Evolutionary conservation across 768 basidiomycete genomes (phyloP).

Genomic region (Lanmaoa pseudosensibilis): DNA sequence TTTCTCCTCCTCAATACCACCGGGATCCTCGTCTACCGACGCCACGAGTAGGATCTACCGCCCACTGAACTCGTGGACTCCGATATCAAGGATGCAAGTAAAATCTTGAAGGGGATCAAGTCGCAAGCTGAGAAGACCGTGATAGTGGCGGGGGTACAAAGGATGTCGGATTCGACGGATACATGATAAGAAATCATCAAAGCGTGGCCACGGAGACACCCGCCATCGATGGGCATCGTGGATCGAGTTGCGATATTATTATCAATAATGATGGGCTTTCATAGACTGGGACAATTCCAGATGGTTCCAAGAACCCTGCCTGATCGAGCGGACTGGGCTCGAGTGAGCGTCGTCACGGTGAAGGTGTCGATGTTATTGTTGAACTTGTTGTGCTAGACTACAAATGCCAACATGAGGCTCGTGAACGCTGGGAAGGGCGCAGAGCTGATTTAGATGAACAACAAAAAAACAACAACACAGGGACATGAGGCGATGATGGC

Average conservation of each 20-base stretch:
- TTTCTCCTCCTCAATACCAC: conserved; percentile 5
- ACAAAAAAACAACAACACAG: conserved; percentile 15
- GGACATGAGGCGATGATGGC: conserved; percentile 6
- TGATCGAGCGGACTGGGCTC: conserved; percentile 1
- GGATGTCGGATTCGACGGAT: not conserved
- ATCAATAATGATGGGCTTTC: not conserved
- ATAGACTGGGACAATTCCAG: not conserved
- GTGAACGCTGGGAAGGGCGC: not conserved
- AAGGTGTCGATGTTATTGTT: conserved; percentile 11
- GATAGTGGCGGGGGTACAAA: not conserved
- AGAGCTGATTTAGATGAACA: conserved; percentile 4
- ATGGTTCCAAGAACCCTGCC: not conserved
- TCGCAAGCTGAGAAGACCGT: conserved; percentile 5
- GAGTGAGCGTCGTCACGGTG: conserved; percentile 7
- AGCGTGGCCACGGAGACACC: conserved; percentile 8
- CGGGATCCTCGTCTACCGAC: not conserved
- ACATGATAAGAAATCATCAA: conserved; percentile 3
- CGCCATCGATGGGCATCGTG: conserved; percentile 14
- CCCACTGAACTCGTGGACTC: not conserved
- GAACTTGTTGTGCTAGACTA: conserved; percentile 22
- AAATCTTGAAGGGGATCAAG: too few relatives aligned
- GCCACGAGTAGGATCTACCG: not conserved
- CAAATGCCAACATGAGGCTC: conserved; percentile 9
- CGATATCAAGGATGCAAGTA: not conserved
- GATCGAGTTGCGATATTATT: conserved; percentile 15